Percentiles rank a stretch among this genome's conserved stretches.
Evolutionary conservation across 2,329 filamentous ascomycete species (phyloP).

Genomic region (Botryotinia calthae): DNA sequence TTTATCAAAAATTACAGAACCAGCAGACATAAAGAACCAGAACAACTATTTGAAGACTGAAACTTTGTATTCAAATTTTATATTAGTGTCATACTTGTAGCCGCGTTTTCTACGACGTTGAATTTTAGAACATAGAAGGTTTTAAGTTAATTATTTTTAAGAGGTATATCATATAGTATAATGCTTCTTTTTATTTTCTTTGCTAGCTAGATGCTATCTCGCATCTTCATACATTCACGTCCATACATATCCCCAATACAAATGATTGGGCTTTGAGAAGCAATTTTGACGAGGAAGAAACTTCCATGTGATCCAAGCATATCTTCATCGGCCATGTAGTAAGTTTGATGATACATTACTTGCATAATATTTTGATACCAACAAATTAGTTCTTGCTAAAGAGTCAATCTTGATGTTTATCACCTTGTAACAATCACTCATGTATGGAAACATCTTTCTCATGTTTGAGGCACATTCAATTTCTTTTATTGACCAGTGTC

Average conservation of each 20-base stretch:
- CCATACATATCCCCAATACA: slow-evolving; percentile 43
- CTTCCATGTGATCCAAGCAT: slow-evolving; percentile 5
- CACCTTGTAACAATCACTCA: slow-evolving; percentile 28
- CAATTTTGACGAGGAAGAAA: slow-evolving; percentile 31
- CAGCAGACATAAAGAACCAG: background rate
- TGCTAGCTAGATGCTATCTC: background rate
- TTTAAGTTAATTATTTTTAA: background rate
- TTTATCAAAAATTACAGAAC: background rate
- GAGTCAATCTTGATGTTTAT: slow-evolving; percentile 31
- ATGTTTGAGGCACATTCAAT: slow-evolving; percentile 49
- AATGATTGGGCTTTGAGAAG: slow-evolving; percentile 40
- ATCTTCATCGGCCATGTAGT: background rate
- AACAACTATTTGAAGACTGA: background rate
- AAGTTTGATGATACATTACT: background rate
- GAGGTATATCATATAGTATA: background rate
- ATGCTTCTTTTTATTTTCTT: background rate
- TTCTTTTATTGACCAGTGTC: slow-evolving; percentile 43
- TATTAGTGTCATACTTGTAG: background rate
- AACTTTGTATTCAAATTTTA: background rate
- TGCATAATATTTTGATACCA: background rate
- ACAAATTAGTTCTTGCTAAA: background rate
- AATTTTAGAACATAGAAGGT: background rate
- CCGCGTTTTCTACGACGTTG: background rate
- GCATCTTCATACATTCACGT: background rate
- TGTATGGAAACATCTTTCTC: slow-evolving; percentile 36